Conservation (phyloP, 495 filamentous ascomycete genomes). For the Penicillium antarcticum region DNA sequence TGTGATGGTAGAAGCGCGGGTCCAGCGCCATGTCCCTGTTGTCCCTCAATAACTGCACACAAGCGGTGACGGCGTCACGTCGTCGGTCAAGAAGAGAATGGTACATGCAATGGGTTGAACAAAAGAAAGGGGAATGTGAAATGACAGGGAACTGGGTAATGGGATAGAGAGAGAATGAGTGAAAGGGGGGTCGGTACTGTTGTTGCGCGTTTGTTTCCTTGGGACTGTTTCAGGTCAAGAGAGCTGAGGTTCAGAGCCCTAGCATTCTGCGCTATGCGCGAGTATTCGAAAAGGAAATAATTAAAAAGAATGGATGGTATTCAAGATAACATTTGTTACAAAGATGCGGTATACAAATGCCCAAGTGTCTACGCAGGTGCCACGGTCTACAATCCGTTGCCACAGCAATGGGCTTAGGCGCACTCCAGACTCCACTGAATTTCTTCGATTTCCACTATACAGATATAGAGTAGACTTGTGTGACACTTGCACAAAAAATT, state of each 20-base stretch:
- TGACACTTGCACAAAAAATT: not conserved
- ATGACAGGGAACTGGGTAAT: constrained; percentile 1
- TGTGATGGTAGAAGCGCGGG: constrained; percentile 50
- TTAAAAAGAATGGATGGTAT: no score
- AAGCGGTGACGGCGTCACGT: constrained; percentile 44
- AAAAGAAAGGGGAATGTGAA: constrained; percentile 6
- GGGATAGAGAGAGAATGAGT: constrained; percentile 9
- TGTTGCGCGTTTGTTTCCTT: constrained; percentile 22
- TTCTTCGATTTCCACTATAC: no score
- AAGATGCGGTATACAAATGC: no score
- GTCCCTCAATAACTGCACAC: constrained; percentile 47
- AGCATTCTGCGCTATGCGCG: no score
- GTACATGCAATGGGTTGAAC: constrained; percentile 40
- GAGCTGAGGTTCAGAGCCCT: not conserved
- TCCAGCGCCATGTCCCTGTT: constrained; percentile 56
- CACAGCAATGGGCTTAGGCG: constrained; percentile 21
- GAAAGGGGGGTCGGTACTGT: constrained; percentile 22
- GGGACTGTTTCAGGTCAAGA: constrained; percentile 13
- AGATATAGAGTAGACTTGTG: no score
- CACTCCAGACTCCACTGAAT: not conserved
- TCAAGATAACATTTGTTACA: no score
- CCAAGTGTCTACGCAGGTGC: no score
- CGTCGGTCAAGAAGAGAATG: constrained; percentile 34
- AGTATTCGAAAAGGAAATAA: no score
- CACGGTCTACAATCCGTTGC: constrained; percentile 13